phyloP scores from a whole-genome alignment of 129 eudicot genomes.

The Chrysanthemum lavandulifolium region DNA sequence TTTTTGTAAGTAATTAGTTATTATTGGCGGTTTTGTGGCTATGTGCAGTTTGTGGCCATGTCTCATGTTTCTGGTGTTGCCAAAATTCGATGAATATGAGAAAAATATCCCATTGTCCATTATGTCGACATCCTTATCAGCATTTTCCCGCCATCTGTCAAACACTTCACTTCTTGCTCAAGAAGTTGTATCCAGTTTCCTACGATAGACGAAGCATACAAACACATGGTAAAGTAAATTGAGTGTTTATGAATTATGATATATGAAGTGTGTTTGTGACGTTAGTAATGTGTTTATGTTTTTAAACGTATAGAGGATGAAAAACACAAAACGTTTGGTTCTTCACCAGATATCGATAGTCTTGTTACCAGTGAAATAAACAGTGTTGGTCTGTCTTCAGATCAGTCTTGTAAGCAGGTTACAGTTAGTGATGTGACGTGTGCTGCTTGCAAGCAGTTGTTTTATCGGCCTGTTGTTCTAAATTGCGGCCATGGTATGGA shows the following conservation, averaged over 20 bases:
- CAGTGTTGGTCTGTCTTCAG: slow-evolving; percentile 17
- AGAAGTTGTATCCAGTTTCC: slow-evolving; percentile 61
- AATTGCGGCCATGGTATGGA: slow-evolving; percentile 80
- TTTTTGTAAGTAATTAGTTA: slow-evolving; percentile 11
- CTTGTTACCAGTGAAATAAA: slow-evolving; percentile 31
- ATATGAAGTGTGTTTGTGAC: no score
- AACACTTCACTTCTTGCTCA: slow-evolving; percentile 62
- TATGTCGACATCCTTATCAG: slow-evolving; percentile 66
- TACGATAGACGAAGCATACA: slow-evolving; percentile 55
- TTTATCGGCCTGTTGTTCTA: slow-evolving; percentile 64
- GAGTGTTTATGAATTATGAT: background rate
- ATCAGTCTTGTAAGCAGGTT: no score
- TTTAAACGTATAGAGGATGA: slow-evolving; percentile 50
- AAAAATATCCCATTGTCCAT: slow-evolving; percentile 60
- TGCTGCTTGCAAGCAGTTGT: slow-evolving; percentile 55
- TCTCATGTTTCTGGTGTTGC: slow-evolving; percentile 85
- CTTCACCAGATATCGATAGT: slow-evolving; percentile 52
- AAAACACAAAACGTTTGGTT: slow-evolving; percentile 31
- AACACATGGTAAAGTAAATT: slow-evolving; percentile 42
- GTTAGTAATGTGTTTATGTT: slow-evolving; percentile 9
- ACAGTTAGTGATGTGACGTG: slow-evolving; percentile 32
- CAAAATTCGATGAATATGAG: slow-evolving; percentile 52
- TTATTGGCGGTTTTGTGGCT: background rate
- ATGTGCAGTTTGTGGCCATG: slow-evolving; percentile 75
- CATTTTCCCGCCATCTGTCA: slow-evolving; percentile 75